phyloP scores from a whole-genome alignment of 202 grass and related monocot genomes.

The Eragrostis tef region DNA sequence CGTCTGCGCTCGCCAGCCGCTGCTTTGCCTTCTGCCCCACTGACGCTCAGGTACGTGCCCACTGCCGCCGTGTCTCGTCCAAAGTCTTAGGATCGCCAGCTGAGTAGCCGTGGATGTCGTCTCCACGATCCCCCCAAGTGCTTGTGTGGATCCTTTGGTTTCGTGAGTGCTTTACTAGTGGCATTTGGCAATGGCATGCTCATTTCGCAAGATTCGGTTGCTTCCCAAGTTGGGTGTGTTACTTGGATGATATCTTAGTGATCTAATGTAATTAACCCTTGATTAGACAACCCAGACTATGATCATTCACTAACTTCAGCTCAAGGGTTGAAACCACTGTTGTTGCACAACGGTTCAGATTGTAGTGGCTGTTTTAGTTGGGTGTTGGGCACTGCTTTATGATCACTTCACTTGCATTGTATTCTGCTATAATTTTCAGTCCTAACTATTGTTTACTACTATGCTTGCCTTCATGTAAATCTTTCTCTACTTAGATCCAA shows the following conservation, averaged over 20 bases:
- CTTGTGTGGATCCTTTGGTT: conserved; percentile 1
- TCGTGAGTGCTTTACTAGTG: conserved; percentile 22
- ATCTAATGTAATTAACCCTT: not conserved
- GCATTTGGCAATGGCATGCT: not conserved
- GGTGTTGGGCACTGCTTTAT: not conserved
- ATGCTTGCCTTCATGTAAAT: not conserved
- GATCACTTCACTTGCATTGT: not conserved
- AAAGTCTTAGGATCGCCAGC: conserved; percentile 19
- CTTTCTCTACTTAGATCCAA: not conserved
- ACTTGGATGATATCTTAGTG: conserved; percentile 46
- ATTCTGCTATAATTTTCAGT: conserved; percentile 8
- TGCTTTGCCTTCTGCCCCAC: conserved; percentile 97
- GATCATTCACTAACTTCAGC: conserved; percentile 18
- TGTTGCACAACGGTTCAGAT: not conserved
- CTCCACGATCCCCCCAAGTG: conserved; percentile 17
- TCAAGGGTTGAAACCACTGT: not conserved
- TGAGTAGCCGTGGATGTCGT: conserved; percentile 6
- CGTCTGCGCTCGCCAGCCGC: conserved; percentile 65
- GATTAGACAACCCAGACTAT: conserved; percentile 20
- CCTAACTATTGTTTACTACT: not conserved
- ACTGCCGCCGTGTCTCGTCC: conserved; percentile 10
- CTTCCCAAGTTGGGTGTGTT: conserved; percentile 19
- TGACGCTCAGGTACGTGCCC: conserved; percentile 66
- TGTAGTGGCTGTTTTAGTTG: conserved; percentile 4
- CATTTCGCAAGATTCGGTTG: conserved; percentile 1